phyloP scores from a whole-genome alignment of 306 rosid genomes.

The Hippophae gyantsensis region DNA sequence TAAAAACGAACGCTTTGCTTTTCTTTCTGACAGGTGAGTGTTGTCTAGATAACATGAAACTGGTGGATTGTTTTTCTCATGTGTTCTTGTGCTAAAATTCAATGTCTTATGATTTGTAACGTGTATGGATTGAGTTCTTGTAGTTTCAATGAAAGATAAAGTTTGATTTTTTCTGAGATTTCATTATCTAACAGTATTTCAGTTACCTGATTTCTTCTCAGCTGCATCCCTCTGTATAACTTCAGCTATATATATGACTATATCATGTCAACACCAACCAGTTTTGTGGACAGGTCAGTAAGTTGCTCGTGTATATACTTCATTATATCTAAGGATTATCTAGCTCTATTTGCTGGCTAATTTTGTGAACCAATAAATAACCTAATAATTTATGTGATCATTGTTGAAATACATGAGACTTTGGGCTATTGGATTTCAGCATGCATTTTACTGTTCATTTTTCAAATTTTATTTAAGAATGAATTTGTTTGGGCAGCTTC shows the following conservation, averaged over 20 bases:
- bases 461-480: background rate
- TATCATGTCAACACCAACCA: constrained; percentile 71
- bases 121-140: background rate
- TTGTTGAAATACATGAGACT: background rate
- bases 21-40: constrained; percentile 95
- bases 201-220: constrained; percentile 64
- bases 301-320: background rate
- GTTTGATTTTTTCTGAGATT: background rate
- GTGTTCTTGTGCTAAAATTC: background rate
- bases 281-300: constrained; percentile 91
- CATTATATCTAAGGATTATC: no score
- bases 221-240: constrained; percentile 94
- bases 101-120: background rate
- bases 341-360: no score
- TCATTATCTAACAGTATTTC: constrained; percentile 42
- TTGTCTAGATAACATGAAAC: constrained; percentile 21
- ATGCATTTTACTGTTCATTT: background rate
- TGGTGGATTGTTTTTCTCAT: background rate
- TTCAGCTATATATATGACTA: constrained; percentile 88
- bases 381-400: no score
- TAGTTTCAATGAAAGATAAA: background rate
- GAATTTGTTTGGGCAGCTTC: constrained; percentile 48
- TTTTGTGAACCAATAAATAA: no score
- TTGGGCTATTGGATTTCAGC: background rate
- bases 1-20: constrained; percentile 80